A percentile compares a stretch with the other conserved stretches of the same genome.
Evolutionary conservation across 805 yeast species (phyloP).

Genomic region (Pichia nakasei): DNA sequence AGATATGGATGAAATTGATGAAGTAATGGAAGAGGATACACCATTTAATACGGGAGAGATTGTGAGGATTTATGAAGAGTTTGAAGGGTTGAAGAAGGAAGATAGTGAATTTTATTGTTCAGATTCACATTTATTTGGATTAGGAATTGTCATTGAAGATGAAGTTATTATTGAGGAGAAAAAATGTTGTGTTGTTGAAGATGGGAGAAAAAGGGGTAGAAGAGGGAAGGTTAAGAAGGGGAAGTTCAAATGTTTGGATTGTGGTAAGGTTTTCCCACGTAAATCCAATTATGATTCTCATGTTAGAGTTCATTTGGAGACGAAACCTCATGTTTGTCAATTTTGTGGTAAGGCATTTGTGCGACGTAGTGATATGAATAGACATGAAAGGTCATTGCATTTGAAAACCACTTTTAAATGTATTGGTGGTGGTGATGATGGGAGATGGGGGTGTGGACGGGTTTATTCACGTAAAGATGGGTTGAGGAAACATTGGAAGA

Average conservation of each 20-base stretch:
- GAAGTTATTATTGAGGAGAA: background rate
- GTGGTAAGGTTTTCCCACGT: slow-evolving; percentile 10
- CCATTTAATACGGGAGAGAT: background rate
- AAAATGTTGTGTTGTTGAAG: background rate
- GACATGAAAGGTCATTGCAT: slow-evolving; percentile 11
- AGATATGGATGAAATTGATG: background rate
- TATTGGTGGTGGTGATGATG: background rate
- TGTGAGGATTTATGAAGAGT: background rate
- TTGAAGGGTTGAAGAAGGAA: too few species aligned
- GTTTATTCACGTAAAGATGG: slow-evolving; percentile 9
- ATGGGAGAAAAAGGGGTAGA: background rate
- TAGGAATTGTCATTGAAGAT: background rate
- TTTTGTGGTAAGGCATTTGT: slow-evolving; percentile 11
- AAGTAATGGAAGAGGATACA: background rate
- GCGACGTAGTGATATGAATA: slow-evolving; percentile 9
- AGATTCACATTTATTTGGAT: background rate
- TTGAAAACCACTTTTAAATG: slow-evolving; percentile 6
- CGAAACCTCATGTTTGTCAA: slow-evolving; percentile 9
- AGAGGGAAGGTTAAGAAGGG: background rate
- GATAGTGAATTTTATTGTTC: background rate
- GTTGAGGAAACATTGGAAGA: slow-evolving; percentile 9
- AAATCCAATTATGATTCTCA: slow-evolving; percentile 15
- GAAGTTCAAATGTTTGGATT: slow-evolving; percentile 6
- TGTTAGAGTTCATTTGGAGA: slow-evolving; percentile 8
- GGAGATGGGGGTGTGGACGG: slow-evolving; percentile 9